These are phyloP conservation scores for Neurospora sp. DNA, from an alignment of 495 filamentous ascomycete genomes.

Conservation along the genomic window DNA sequence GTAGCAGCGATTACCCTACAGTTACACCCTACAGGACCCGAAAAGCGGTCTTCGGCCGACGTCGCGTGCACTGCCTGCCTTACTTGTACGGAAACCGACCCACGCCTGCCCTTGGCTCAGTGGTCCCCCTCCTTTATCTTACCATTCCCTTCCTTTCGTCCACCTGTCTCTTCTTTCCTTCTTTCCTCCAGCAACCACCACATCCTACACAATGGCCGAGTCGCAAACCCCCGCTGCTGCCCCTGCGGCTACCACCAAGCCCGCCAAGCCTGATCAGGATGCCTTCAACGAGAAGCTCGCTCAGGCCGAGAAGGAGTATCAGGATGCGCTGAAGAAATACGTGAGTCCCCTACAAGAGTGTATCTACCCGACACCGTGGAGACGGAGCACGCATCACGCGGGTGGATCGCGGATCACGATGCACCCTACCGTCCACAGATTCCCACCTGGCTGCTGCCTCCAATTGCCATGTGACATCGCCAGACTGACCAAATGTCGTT, in stretches of 20 bases:
- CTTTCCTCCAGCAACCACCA: neutral
- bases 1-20: neutral
- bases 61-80: neutral
- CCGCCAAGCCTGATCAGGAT: constrained; percentile 62
- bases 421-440: neutral
- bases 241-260: constrained; percentile 45
- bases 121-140: neutral
- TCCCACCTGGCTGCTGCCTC: neutral
- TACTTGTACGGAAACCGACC: neutral
- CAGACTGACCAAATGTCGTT: constrained; percentile 1
- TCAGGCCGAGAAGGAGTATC: constrained; percentile 74
- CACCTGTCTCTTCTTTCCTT: constrained; percentile 1
- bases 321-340: constrained; percentile 59
- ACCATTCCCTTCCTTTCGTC: neutral
- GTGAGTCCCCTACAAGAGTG: constrained; percentile 42
- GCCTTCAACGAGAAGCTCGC: constrained; percentile 60
- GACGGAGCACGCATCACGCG: neutral
- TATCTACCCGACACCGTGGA: neutral
- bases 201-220: constrained; percentile 29
- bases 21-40: neutral
- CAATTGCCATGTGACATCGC: neutral
- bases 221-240: constrained; percentile 33
- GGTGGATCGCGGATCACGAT: neutral
- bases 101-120: neutral
- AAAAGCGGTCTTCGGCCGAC: neutral